A percentile compares a stretch with the other conserved stretches of the same genome.
phyloP scores from a whole-genome alignment of 2,329 filamentous ascomycete genomes.

The Parastagonospora avenae region DNA sequence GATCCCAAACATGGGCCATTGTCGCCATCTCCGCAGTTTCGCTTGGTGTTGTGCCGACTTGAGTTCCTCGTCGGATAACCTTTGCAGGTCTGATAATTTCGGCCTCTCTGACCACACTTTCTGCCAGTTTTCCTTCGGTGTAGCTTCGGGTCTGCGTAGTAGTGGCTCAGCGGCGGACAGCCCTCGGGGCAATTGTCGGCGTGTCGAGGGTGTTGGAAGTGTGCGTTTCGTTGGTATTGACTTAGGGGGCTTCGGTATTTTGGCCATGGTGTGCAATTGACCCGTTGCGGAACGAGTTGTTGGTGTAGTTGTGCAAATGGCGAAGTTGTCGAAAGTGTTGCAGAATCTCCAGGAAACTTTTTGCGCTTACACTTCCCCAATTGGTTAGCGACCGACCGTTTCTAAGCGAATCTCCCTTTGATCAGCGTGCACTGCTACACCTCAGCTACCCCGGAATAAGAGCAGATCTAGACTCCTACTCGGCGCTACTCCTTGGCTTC shows the following conservation, averaged over 20 bases:
- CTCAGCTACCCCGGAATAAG: too few species aligned
- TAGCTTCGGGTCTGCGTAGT: constrained; percentile 16
- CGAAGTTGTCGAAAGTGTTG: constrained; percentile 11
- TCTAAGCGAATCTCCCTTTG: too few species aligned
- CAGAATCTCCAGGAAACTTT: constrained; percentile 18
- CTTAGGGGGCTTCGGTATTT: constrained; percentile 37
- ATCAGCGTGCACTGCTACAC: too few species aligned
- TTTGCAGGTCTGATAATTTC: constrained; percentile 27
- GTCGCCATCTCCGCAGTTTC: constrained; percentile 36
- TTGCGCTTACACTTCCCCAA: not conserved
- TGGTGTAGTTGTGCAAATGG: constrained; percentile 22
- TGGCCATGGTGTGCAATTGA: constrained; percentile 33
- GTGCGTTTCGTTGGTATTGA: constrained; percentile 24
- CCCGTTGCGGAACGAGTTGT: constrained; percentile 1
- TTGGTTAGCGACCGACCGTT: not conserved
- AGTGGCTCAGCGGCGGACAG: constrained; percentile 14
- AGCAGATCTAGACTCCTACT: too few species aligned
- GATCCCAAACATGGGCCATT: constrained; percentile 39
- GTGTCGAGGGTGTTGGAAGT: constrained; percentile 22
- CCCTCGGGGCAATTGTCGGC: constrained; percentile 18
- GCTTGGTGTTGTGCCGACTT: constrained; percentile 29
- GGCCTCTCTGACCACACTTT: constrained; percentile 34
- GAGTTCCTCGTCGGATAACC: constrained; percentile 35
- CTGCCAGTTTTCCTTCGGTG: constrained; percentile 21
- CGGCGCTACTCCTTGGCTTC: too few species aligned